Conservation (phyloP, 192 early-diverging fungal species). For the Chytriomyces sp. region DNA sequence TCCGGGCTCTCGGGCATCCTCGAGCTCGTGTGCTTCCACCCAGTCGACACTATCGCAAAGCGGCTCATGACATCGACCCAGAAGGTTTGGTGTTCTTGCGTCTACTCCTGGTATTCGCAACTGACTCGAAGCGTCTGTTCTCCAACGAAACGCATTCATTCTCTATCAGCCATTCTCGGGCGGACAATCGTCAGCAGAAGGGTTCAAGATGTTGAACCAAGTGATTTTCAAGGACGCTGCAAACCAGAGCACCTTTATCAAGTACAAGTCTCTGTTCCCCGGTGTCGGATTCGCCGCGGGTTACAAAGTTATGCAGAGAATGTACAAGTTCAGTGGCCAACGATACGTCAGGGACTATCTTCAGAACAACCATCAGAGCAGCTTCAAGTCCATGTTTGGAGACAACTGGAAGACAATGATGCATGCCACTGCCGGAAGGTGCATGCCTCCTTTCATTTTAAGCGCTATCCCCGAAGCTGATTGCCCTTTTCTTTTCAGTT, state of each 20-base stretch:
- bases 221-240: conserved; percentile 95
- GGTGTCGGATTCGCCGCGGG: conserved; percentile 97
- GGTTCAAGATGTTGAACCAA: conserved; percentile 72
- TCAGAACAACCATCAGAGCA: conserved; percentile 76
- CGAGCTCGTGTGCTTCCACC: conserved; percentile 96
- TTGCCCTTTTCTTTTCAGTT: conserved; percentile 49
- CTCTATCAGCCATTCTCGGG: conserved; percentile 55
- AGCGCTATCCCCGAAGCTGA: not conserved
- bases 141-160: not conserved
- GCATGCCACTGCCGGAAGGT: conserved; percentile 94
- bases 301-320: conserved; percentile 96
- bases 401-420: conserved; percentile 96
- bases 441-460: not conserved
- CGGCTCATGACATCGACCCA: conserved; percentile 94
- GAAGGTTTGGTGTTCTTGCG: conserved; percentile 54
- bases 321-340: conserved; percentile 99
- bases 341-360: conserved; percentile 93
- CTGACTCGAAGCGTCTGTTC: not conserved
- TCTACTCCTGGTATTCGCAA: not conserved
- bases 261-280: conserved; percentile 95
- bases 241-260: conserved; percentile 69
- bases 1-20: conserved; percentile 90
- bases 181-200: conserved; percentile 69
- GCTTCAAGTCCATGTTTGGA: conserved; percentile 83
- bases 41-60: conserved; percentile 97